These are phyloP conservation scores for Geranium incanum DNA, from an alignment of 441 rosid genomes.

Conservation along the genomic window DNA sequence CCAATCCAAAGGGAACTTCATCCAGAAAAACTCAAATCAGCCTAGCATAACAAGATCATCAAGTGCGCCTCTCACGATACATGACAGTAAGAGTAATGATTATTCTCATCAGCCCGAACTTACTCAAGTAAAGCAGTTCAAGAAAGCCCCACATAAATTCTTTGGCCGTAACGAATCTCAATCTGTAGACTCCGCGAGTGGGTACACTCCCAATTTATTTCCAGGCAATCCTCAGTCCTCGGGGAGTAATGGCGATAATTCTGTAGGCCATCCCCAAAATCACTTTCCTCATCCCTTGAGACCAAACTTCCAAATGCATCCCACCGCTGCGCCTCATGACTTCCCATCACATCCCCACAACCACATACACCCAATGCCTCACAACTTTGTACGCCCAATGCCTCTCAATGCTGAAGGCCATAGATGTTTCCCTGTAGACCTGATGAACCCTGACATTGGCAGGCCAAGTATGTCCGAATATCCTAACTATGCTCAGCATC, in stretches of 20 bases:
- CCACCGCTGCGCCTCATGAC: slow-evolving; percentile 35
- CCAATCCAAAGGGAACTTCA: slow-evolving; percentile 31
- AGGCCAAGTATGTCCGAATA: slow-evolving; percentile 37
- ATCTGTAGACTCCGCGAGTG: slow-evolving; percentile 34
- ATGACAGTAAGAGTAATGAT: slow-evolving; percentile 37
- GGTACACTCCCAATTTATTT: slow-evolving; percentile 30
- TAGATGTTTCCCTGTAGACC: slow-evolving; percentile 32
- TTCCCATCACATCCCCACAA: slow-evolving; percentile 26
- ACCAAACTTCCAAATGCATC: slow-evolving; percentile 37
- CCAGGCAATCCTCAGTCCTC: slow-evolving; percentile 32
- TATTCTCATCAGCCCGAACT: slow-evolving; percentile 32
- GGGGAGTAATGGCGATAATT: slow-evolving; percentile 31
- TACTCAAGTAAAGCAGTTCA: slow-evolving; percentile 44
- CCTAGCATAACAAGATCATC: slow-evolving; percentile 34
- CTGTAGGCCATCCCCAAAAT: slow-evolving; percentile 34
- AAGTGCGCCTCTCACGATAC: slow-evolving; percentile 30
- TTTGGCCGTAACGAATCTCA: slow-evolving; percentile 33
- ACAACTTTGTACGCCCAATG: slow-evolving; percentile 26
- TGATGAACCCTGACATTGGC: slow-evolving; percentile 41
- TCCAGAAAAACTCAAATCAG: slow-evolving; percentile 32
- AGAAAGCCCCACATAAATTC: slow-evolving; percentile 75
- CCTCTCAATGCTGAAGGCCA: slow-evolving; percentile 31
- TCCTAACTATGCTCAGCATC: slow-evolving; percentile 30
- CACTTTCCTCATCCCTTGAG: slow-evolving; percentile 30
- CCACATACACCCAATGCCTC: slow-evolving; percentile 18